Percentiles rank a stretch among this genome's conserved stretches.
Evolutionary conservation across 78 protist genomes (phyloP).

Genomic region (Anaeramoeba flamelloides): DNA sequence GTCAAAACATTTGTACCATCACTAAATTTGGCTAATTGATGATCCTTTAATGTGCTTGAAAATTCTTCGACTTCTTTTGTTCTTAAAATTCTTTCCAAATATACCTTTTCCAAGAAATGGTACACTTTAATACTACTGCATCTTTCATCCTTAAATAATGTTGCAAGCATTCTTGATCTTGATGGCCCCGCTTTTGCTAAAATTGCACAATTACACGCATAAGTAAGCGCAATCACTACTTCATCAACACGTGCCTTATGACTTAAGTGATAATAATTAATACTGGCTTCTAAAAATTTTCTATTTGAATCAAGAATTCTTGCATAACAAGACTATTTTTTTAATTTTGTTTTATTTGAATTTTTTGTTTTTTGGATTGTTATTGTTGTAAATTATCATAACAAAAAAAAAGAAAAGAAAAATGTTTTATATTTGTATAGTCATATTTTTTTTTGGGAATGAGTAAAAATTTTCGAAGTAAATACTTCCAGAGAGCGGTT

Average conservation of each 20-base stretch:
- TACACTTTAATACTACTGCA: conserved; percentile 16
- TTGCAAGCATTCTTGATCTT: conserved; percentile 68
- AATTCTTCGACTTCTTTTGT: conserved; percentile 42
- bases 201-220: conserved; percentile 60
- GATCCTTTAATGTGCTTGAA: conserved; percentile 30
- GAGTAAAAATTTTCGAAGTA: too few species aligned
- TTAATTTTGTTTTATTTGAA: background rate
- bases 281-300: conserved; percentile 7
- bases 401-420: too few species aligned
- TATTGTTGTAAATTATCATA: too few species aligned
- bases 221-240: conserved; percentile 10
- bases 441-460: too few species aligned
- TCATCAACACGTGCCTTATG: background rate
- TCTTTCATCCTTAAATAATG: conserved; percentile 74
- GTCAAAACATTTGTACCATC: conserved; percentile 66
- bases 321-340: conserved; percentile 17
- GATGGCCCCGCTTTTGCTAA: conserved; percentile 75
- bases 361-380: background rate
- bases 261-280: conserved; percentile 1
- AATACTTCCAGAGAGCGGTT: too few species aligned
- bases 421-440: background rate
- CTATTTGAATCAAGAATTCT: conserved; percentile 22
- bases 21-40: conserved; percentile 43
- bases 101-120: conserved; percentile 45
- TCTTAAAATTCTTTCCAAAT: conserved; percentile 48